Base-by-base conservation (phyloP, 768 basidiomycete genomes). In the Tricholoma matsutake region DNA sequence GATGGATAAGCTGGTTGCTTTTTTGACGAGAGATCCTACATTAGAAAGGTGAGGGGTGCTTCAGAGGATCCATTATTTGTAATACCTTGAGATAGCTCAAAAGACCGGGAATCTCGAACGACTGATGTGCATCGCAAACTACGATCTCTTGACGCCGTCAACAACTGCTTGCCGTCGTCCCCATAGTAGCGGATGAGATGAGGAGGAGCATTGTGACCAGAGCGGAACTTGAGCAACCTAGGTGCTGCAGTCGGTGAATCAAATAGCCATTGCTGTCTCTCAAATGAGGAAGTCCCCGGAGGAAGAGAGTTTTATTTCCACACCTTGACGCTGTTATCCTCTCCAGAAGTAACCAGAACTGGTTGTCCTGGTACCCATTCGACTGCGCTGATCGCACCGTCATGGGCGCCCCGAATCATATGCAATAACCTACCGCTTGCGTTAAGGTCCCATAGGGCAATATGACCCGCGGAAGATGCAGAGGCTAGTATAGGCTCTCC, bases 321-420 rank as follows among this genome's bases (percentile, higher is more conserved):
- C 60, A 95, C 96, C 83, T 98, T 98, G 61, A 99, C 83, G 66
- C 93, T 92, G 72, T 99, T 99, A 70, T 98, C 97, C 63, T 90
- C 91, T 20, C 94, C 92, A 2, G 92, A 92, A 34, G 87, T 95
- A 62, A 98, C 82, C 52, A 99, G 77, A 11, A 99, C 75, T 7
- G 95, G 93, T 70, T 99, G 96, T 3, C 95, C 91, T 3, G 94
- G 87, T 6, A 98, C 83, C 94, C 96, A 99, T 69, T 96, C 88
- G 5, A 96, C 71, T 1, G 90, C 83, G 47, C 86, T 87, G 25
- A 98, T 84, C 1, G 87, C 83, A 16, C 90, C 87, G 61, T 97
- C 94, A 68, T 99, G 97, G 3, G 95, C 95, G 29, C 89, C 92
- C 39, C 89, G 84, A 39, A 96, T 75, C 69, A 95, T 85, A 70